Conservation (phyloP, 768 basidiomycete genomes). For the Tylopilus sp. region DNA sequence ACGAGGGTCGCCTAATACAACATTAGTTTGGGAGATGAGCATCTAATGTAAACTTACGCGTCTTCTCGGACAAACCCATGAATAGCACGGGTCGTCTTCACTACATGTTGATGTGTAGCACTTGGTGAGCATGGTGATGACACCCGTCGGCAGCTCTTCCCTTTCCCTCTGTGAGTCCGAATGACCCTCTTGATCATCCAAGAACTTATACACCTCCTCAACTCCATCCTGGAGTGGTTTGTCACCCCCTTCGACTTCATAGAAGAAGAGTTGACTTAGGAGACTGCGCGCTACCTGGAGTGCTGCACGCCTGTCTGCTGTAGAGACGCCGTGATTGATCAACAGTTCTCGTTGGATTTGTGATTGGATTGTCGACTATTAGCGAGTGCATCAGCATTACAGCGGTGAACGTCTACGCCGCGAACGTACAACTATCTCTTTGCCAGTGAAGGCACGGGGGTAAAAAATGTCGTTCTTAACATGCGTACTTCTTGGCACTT, state of each 20-base stretch:
- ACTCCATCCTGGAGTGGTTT: constrained; percentile 80
- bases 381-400: constrained; percentile 6
- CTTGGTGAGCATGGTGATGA: constrained; percentile 83
- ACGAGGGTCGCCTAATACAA: constrained; percentile 22
- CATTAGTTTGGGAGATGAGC: constrained; percentile 7
- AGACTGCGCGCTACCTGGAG: constrained; percentile 86
- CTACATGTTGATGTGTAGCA: constrained; percentile 89
- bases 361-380: constrained; percentile 81
- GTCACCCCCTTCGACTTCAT: constrained; percentile 94
- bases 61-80: constrained; percentile 69
- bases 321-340: constrained; percentile 68
- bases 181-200: constrained; percentile 72
- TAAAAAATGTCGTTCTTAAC: constrained; percentile 94
- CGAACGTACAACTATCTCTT: constrained; percentile 81
- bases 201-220: constrained; percentile 91
- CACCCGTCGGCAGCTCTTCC: constrained; percentile 81
- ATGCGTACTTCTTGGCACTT: constrained; percentile 82
- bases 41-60: constrained; percentile 40
- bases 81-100: constrained; percentile 79
- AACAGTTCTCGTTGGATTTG: constrained; percentile 84
- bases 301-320: constrained; percentile 78
- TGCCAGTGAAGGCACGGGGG: constrained; percentile 87
- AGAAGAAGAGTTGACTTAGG: constrained; percentile 91
- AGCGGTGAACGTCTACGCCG: neutral
- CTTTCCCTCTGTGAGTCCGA: constrained; percentile 59